Conservation (phyloP, 2,329 filamentous ascomycete genomes). For the Exophiala viscosa region DNA sequence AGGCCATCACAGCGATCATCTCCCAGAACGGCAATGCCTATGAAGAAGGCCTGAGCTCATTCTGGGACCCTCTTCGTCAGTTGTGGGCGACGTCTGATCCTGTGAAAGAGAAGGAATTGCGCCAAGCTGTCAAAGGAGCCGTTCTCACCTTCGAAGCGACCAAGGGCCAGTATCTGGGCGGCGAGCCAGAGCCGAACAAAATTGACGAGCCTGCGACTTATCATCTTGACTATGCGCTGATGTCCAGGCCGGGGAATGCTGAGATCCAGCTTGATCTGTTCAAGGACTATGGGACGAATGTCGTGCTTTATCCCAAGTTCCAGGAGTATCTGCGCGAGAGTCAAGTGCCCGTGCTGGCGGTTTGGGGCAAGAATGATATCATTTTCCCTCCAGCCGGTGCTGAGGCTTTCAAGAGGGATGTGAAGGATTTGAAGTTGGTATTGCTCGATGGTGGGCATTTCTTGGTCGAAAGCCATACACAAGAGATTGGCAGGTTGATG, state of each 20-base stretch:
- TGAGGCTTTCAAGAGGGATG: constrained; percentile 52
- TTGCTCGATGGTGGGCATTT: constrained; percentile 58
- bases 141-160: constrained; percentile 41
- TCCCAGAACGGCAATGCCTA: constrained; percentile 62
- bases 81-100: constrained; percentile 43
- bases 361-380: constrained; percentile 57
- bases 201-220: constrained; percentile 35
- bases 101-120: constrained; percentile 30
- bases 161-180: constrained; percentile 32
- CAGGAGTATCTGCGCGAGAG: constrained; percentile 53
- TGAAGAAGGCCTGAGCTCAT: constrained; percentile 50
- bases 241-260: constrained; percentile 49
- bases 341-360: constrained; percentile 52
- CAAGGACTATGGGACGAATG: constrained; percentile 55
- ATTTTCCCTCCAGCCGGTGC: constrained; percentile 48
- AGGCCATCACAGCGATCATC: constrained; percentile 51
- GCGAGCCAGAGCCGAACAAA: constrained; percentile 24
- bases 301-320: constrained; percentile 52
- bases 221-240: constrained; percentile 50
- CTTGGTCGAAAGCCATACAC: constrained; percentile 43
- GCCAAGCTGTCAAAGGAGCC: constrained; percentile 35
- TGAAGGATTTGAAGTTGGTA: constrained; percentile 47
- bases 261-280: constrained; percentile 57
- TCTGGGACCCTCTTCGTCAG: constrained; percentile 49
- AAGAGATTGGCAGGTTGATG: constrained; percentile 37